Evolutionary conservation across 192 early-diverging fungal species (phyloP), one percentile per base, ranked within the genome.

Genomic region (Coemansia guatemalensis): DNA sequence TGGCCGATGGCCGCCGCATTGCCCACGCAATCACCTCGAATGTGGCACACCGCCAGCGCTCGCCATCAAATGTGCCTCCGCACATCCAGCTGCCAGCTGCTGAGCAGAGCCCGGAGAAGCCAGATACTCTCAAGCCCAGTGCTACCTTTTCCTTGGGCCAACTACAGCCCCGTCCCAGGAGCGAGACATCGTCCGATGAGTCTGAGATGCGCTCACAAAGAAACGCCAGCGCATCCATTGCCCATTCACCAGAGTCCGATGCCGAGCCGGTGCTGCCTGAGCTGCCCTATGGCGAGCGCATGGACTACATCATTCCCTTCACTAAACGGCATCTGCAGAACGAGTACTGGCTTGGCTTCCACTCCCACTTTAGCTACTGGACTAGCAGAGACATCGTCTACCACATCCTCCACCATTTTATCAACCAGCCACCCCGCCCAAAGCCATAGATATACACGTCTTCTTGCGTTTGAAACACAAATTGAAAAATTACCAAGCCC

Each of bases 291-390:
- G 7, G 44, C 1, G 78, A 81, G 48, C 78, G 78, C 54, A 81
- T 81, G 78, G 78, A 81, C 63, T 81, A 81, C 18, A 81, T 81
- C 12, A 65, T 81, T 23, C 70, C 78, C 9, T 75, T 71, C 44
- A 71, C 61, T 17, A 81, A 81, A 21, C 29, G 73, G 0, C 69
- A 81, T 44, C 39, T 81, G 59, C 72, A 74, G 44, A 81, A 73
- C 64, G 78, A 81, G 60, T 81, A 81, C 58, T 81, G 78, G 78
- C 69, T 81, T 11, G 78, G 78, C 8, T 61, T 81, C 60, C 68
- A 81, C 7, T 64, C 73, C 6, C 78, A 81, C 56, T 81, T 72
- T 50, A 72, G 66, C 50, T 81, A 81, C 73, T 81, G 78, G 78
- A 69, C 65, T 0, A 81, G 69, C 66, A 68, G 74, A 12, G 78